These are phyloP conservation scores for Rhizopogon hawkerae DNA, from an alignment of 1,284 basidiomycete species.

Conservation along the genomic window DNA sequence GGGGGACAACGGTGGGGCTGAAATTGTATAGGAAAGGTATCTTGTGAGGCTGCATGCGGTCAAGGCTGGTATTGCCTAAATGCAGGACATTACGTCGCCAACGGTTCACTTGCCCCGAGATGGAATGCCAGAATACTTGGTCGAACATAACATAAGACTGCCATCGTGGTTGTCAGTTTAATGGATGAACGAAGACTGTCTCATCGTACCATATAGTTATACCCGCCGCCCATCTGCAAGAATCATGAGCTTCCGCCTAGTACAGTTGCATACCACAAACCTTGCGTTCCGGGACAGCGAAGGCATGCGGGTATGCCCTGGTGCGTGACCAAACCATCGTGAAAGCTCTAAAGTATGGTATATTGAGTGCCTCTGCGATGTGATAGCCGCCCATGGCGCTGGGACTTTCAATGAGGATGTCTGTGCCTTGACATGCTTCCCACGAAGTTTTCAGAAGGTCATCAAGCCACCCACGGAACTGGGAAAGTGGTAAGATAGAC, in stretches of 20 bases:
- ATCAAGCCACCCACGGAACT: constrained; percentile 97
- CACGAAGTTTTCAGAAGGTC: constrained; percentile 90
- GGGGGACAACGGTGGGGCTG: constrained; percentile 80
- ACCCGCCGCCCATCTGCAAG: constrained; percentile 82
- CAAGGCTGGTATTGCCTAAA: constrained; percentile 75
- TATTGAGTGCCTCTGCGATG: constrained; percentile 87
- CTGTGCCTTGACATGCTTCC: constrained; percentile 91
- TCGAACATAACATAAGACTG: constrained; percentile 91
- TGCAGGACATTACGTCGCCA: constrained; percentile 81
- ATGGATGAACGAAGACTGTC: neutral
- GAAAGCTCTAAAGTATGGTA: constrained; percentile 91
- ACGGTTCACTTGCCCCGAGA: constrained; percentile 87
- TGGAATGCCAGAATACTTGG: constrained; percentile 96
- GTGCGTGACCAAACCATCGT: constrained; percentile 82
- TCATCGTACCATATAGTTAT: constrained; percentile 88
- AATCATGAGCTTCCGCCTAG: constrained; percentile 14
- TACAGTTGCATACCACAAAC: constrained; percentile 27
- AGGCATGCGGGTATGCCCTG: constrained; percentile 94
- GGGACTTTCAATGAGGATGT: constrained; percentile 90
- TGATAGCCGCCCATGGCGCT: constrained; percentile 99
- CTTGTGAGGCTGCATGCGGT: constrained; percentile 93
- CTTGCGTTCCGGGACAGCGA: constrained; percentile 90
- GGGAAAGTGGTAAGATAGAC: constrained; percentile 6
- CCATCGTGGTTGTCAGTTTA: constrained; percentile 6
- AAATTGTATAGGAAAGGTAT: constrained; percentile 98